Conservation (phyloP, 306 rosid species). For the Albizia julibrissin region DNA sequence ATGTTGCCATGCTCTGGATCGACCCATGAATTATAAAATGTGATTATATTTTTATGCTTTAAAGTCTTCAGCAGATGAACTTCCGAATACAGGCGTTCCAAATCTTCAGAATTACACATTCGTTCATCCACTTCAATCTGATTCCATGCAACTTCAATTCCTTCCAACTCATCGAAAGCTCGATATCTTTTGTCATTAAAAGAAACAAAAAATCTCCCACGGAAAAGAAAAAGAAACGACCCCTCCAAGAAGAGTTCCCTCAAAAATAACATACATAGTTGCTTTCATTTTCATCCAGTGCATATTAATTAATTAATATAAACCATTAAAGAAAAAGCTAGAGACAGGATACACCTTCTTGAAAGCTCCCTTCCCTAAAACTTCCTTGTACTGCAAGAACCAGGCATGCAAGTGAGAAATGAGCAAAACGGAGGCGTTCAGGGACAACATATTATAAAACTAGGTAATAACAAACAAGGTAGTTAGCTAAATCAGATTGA, state of each 20-base stretch:
- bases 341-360: constrained; percentile 95
- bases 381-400: constrained; percentile 79
- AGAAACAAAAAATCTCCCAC: constrained; percentile 35
- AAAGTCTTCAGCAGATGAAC: constrained; percentile 92
- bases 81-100: constrained; percentile 94
- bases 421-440: constrained; percentile 8
- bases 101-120: constrained; percentile 69
- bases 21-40: constrained; percentile 86
- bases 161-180: constrained; percentile 95
- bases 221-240: constrained; percentile 40
- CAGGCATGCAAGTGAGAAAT: constrained; percentile 10
- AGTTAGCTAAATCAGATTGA: too few species aligned
- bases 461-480: constrained; percentile 29
- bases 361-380: constrained; percentile 92
- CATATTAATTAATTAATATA: neutral
- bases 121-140: constrained; percentile 89
- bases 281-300: constrained; percentile 4
- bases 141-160: constrained; percentile 99
- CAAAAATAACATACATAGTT: neutral
- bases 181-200: constrained; percentile 67
- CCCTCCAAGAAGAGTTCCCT: neutral
- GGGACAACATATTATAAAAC: constrained; percentile 34
- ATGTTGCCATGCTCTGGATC: constrained; percentile 72
- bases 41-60: constrained; percentile 93
- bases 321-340: neutral